phyloP scores from a whole-genome alignment of 2,329 filamentous ascomycete species.

The Colletotrichum chrysophilum region DNA sequence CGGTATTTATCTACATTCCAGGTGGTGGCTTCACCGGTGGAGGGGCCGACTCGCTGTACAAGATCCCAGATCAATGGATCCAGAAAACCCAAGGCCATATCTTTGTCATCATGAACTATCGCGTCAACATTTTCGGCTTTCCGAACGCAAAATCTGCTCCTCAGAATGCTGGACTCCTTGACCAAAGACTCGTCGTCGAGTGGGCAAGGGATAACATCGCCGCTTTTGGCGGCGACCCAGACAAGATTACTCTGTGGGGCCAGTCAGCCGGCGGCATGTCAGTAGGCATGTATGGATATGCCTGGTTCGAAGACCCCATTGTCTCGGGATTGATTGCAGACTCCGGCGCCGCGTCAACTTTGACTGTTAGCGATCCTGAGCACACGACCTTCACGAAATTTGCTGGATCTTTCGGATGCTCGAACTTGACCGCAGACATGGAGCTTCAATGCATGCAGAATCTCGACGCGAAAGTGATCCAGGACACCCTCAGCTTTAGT shows the following conservation, averaged over 20 bases:
- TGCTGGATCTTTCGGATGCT: background rate
- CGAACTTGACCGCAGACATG: background rate
- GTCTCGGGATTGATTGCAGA: constrained; percentile 6
- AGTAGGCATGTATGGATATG: constrained; percentile 11
- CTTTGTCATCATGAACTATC: constrained; percentile 33
- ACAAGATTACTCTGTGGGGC: constrained; percentile 24
- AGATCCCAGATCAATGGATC: constrained; percentile 28
- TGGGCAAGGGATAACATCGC: constrained; percentile 39
- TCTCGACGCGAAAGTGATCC: background rate
- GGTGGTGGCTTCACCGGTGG: constrained; percentile 4
- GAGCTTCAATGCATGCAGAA: constrained; percentile 2
- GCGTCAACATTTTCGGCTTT: constrained; percentile 33
- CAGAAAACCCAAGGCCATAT: constrained; percentile 27
- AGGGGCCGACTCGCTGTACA: constrained; percentile 2
- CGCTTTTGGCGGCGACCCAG: constrained; percentile 34
- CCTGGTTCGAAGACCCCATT: constrained; percentile 5
- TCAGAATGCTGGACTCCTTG: constrained; percentile 33
- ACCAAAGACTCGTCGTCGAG: constrained; percentile 38
- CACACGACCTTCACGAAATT: background rate
- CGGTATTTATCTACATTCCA: constrained; percentile 1
- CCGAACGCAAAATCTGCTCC: constrained; percentile 30
- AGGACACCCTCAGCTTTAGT: background rate
- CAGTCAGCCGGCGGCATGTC: constrained; percentile 2
- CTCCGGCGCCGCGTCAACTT: background rate
- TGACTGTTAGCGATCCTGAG: background rate